Evolutionary conservation across 2,329 filamentous ascomycete species (phyloP).

Genomic region (Emericellopsis cladophorae): DNA sequence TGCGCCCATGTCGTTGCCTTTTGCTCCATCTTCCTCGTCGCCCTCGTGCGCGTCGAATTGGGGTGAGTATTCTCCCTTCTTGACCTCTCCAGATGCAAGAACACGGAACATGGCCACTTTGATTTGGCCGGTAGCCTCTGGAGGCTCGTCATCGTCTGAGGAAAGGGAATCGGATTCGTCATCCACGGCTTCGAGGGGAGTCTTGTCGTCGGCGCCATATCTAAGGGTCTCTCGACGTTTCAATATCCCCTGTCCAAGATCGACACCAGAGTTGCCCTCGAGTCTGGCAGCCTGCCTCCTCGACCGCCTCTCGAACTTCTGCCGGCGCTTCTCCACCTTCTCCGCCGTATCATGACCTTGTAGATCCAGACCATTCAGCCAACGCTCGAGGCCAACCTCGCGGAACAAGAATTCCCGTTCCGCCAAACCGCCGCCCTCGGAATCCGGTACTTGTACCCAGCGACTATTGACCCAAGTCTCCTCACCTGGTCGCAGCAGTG

Average conservation of each 20-base stretch:
- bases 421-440: constrained; percentile 84
- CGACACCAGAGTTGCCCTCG: constrained; percentile 17
- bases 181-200: constrained; percentile 56
- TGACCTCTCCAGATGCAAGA: constrained; percentile 90
- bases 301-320: constrained; percentile 61
- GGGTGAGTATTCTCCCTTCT: constrained; percentile 93
- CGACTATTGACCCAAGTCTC: constrained; percentile 98
- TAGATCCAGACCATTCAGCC: constrained; percentile 93
- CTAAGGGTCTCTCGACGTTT: constrained; percentile 49
- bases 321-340: constrained; percentile 76
- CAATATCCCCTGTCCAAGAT: constrained; percentile 28
- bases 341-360: constrained; percentile 84
- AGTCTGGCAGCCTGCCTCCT: constrained; percentile 43
- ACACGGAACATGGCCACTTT: constrained; percentile 96
- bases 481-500: constrained; percentile 78
- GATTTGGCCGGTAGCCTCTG: constrained; percentile 93
- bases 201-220: constrained; percentile 66
- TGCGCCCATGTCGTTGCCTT: constrained; percentile 52
- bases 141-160: constrained; percentile 71
- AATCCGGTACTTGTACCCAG: constrained; percentile 88
- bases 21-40: constrained; percentile 56
- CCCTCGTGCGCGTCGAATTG: constrained; percentile 97
- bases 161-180: constrained; percentile 67
- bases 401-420: constrained; percentile 96
- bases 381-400: constrained; percentile 89